Evolutionary conservation across 2,329 filamentous ascomycete genomes (phyloP).

Genomic region (Hirsutella minnesotensis): DNA sequence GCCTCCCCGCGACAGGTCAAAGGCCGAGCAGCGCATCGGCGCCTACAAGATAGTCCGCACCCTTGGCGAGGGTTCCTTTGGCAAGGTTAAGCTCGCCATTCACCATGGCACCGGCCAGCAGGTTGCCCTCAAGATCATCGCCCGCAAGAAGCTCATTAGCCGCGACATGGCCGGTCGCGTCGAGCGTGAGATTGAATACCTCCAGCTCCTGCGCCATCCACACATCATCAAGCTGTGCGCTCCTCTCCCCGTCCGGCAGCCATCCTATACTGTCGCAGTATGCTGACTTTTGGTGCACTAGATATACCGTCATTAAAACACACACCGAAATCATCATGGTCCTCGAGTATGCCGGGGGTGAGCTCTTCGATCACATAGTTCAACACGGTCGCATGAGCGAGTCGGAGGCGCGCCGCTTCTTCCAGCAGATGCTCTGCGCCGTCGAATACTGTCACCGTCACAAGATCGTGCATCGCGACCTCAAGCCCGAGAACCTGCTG

Average conservation of each 20-base stretch:
- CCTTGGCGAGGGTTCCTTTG: conserved; percentile 91
- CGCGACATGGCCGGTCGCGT: conserved; percentile 96
- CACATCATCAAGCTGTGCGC: conserved; percentile 97
- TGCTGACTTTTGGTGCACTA: conserved; percentile 18
- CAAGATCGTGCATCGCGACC: conserved; percentile 95
- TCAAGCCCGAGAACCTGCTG: conserved; percentile 94
- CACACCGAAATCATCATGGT: conserved; percentile 97
- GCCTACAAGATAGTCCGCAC: conserved; percentile 87
- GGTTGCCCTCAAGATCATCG: conserved; percentile 96
- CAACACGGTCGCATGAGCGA: conserved; percentile 87
- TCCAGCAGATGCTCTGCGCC: conserved; percentile 97
- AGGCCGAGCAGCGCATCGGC: conserved; percentile 73
- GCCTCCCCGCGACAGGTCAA: conserved; percentile 33
- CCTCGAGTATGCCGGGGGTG: conserved; percentile 89
- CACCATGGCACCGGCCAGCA: conserved; percentile 88
- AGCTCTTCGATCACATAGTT: conserved; percentile 97
- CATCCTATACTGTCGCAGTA: no score
- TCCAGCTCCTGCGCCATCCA: conserved; percentile 87
- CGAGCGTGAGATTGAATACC: conserved; percentile 94
- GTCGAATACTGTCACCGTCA: conserved; percentile 98
- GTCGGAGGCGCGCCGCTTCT: conserved; percentile 88
- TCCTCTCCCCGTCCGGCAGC: background rate
- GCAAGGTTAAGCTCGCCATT: conserved; percentile 94
- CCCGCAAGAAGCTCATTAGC: conserved; percentile 88
- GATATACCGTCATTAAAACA: conserved; percentile 94